A percentile compares a stretch with the other conserved stretches of the same genome.
Conservation (phyloP, 495 filamentous ascomycete species). For the Neurospora sp. region DNA sequence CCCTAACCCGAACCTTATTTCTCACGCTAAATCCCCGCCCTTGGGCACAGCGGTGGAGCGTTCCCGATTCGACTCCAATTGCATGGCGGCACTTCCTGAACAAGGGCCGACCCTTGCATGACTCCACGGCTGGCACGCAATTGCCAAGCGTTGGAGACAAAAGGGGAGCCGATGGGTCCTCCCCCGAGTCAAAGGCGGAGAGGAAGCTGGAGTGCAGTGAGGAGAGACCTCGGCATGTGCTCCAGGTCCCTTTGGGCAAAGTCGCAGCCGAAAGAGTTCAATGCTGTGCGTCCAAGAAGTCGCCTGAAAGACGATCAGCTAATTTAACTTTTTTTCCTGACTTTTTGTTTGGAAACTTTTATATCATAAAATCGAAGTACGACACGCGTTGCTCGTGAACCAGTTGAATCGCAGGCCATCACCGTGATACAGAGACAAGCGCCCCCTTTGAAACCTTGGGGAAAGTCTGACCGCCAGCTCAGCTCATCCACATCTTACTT, state of each 20-base stretch:
- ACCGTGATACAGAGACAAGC: too few relatives aligned
- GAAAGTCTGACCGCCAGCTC: background rate
- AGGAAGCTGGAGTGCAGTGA: background rate
- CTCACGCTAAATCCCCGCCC: background rate
- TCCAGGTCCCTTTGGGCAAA: background rate
- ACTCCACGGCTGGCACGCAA: background rate
- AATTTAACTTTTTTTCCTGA: background rate
- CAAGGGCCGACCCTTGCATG: background rate
- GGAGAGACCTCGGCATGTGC: constrained; percentile 23
- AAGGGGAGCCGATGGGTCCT: background rate
- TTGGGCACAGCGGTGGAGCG: background rate
- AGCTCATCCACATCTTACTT: background rate
- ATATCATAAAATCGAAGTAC: background rate
- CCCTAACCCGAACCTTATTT: background rate
- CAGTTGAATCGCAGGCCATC: background rate
- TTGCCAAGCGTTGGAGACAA: background rate
- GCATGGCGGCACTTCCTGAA: background rate
- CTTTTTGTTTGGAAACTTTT: background rate
- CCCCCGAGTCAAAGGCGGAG: background rate
- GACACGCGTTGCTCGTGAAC: background rate
- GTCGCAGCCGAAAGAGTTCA: background rate
- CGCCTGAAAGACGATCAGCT: background rate
- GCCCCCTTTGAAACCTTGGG: background rate
- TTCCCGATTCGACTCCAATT: background rate
- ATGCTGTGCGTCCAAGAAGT: background rate